phyloP scores from a whole-genome alignment of 2,329 filamentous ascomycete genomes.

The Alternaria metachromatica region DNA sequence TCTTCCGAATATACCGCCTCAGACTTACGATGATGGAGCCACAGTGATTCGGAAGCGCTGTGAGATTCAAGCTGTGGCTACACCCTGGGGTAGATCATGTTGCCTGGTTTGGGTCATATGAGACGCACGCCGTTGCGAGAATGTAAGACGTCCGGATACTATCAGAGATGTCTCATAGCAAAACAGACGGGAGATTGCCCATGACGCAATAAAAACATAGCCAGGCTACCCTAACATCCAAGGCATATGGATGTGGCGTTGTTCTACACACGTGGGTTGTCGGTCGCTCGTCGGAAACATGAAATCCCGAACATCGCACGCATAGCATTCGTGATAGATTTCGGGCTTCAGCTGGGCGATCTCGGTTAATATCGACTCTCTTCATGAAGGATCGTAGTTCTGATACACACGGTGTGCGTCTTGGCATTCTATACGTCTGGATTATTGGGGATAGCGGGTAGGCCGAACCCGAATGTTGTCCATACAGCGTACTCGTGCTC shows the following conservation, averaged over 20 bases:
- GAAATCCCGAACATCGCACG: not conserved
- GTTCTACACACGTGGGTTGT: not conserved
- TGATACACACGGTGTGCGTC: not conserved
- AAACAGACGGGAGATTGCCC: not conserved
- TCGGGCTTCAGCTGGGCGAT: not conserved
- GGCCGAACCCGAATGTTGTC: not conserved
- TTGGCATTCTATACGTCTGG: not conserved
- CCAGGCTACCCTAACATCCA: not conserved
- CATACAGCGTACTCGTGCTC: not conserved
- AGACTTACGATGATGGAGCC: conserved; percentile 1
- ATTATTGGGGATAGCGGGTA: not conserved
- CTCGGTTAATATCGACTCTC: not conserved
- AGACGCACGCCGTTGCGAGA: conserved; percentile 35
- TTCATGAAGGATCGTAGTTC: not conserved
- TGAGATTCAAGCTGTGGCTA: conserved; percentile 33
- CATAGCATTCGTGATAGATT: not conserved
- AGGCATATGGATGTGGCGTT: not conserved
- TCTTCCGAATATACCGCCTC: conserved; percentile 6
- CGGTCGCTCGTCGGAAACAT: conserved; percentile 6
- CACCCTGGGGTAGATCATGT: conserved; percentile 14
- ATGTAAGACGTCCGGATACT: conserved; percentile 22
- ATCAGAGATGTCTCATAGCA: conserved; percentile 15
- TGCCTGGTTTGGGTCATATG: conserved; percentile 16
- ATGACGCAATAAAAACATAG: not conserved
- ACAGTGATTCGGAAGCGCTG: conserved; percentile 17